Evolutionary conservation across 2,329 filamentous ascomycete genomes (phyloP).

Genomic region (Lecanicillium sp.): DNA sequence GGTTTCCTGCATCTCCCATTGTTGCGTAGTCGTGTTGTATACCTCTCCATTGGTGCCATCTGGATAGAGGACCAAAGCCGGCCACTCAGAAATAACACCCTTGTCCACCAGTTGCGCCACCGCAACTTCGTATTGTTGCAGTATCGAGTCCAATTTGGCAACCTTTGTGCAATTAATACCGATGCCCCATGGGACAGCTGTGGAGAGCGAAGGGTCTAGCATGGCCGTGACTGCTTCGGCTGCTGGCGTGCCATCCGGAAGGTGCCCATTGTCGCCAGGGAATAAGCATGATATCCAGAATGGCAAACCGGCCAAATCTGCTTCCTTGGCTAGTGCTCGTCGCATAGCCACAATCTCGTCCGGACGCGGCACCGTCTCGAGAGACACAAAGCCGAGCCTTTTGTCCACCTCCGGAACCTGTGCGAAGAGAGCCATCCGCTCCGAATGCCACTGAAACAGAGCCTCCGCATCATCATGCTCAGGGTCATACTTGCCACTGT

Average conservation of each 20-base stretch:
- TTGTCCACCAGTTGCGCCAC: conserved; percentile 28
- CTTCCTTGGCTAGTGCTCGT: conserved; percentile 26
- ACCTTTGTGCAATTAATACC: conserved; percentile 66
- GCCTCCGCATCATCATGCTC: conserved; percentile 33
- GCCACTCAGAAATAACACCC: conserved; percentile 31
- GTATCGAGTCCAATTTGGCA: conserved; percentile 47
- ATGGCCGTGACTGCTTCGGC: conserved; percentile 27
- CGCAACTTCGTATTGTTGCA: conserved; percentile 46
- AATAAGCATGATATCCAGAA: conserved; percentile 61
- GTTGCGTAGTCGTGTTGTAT: conserved; percentile 56
- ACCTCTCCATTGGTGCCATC: conserved; percentile 62
- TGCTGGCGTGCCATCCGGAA: conserved; percentile 49
- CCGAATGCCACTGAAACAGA: conserved; percentile 49
- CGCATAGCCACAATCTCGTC: conserved; percentile 55
- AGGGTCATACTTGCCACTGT: conserved; percentile 51
- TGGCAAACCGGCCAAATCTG: conserved; percentile 21
- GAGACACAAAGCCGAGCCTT: conserved; percentile 48
- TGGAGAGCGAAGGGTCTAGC: conserved; percentile 21
- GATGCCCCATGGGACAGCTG: conserved; percentile 47
- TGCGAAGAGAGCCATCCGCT: conserved; percentile 44
- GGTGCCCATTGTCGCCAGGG: conserved; percentile 39
- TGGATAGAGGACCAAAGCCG: conserved; percentile 56
- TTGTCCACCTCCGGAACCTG: conserved; percentile 26
- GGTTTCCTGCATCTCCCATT: conserved; percentile 43
- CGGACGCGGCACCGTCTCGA: conserved; percentile 58